Evolutionary conservation across 192 early-diverging fungal species (phyloP).

Genomic region (Pilobolus umbonatus): DNA sequence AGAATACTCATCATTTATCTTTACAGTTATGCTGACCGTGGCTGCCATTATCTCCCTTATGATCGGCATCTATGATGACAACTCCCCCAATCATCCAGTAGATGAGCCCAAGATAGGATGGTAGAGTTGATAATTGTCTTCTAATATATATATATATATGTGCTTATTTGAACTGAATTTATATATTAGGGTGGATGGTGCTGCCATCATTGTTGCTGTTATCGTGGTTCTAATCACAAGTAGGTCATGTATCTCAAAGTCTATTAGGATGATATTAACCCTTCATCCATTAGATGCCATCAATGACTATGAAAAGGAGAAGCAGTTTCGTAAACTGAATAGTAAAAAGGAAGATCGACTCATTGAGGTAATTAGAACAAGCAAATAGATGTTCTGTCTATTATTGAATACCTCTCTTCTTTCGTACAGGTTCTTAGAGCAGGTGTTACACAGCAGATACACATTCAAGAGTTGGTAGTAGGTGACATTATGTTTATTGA

Average conservation of each 20-base stretch:
- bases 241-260: not conserved
- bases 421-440: slow-evolving; percentile 61
- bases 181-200: slow-evolving; percentile 48
- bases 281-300: slow-evolving; percentile 48
- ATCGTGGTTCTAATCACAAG: slow-evolving; percentile 84
- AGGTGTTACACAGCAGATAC: slow-evolving; percentile 68
- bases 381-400: slow-evolving; percentile 14
- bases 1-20: not conserved
- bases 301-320: slow-evolving; percentile 90
- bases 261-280: not conserved
- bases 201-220: slow-evolving; percentile 83
- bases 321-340: slow-evolving; percentile 83
- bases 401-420: too few species aligned
- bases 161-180: not conserved
- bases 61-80: slow-evolving; percentile 83
- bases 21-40: slow-evolving; percentile 75
- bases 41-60: slow-evolving; percentile 80
- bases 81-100: slow-evolving; percentile 52
- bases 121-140: slow-evolving; percentile 35
- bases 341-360: slow-evolving; percentile 80
- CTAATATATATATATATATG: not conserved
- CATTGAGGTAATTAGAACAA: slow-evolving; percentile 78
- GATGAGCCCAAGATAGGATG: slow-evolving; percentile 76
- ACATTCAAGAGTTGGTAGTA: slow-evolving; percentile 76
- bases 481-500: slow-evolving; percentile 86